Evolutionary conservation across 2,329 filamentous ascomycete species (phyloP).

Genomic region (Endothia cerciana): DNA sequence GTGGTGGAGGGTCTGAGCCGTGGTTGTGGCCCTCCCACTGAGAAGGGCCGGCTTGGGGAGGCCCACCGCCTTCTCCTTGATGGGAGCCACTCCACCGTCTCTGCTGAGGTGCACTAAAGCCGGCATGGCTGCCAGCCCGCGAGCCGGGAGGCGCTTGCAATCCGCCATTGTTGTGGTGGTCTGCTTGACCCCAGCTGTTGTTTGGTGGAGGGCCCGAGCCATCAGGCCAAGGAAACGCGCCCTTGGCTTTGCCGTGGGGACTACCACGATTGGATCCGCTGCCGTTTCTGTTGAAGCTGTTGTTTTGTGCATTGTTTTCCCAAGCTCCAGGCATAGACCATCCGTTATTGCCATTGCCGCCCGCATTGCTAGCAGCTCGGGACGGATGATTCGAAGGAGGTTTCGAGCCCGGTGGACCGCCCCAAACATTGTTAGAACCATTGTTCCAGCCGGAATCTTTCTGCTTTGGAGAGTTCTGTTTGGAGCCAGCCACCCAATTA

Average conservation of each 20-base stretch:
- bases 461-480: conserved; percentile 10
- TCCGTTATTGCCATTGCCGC: background rate
- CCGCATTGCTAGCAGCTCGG: conserved; percentile 5
- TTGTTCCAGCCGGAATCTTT: background rate
- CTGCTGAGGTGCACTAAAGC: background rate
- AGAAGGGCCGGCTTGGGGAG: too few species aligned
- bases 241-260: background rate
- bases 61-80: background rate
- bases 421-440: conserved; percentile 3
- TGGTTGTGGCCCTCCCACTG: background rate
- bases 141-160: background rate
- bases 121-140: background rate
- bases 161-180: background rate
- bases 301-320: conserved; percentile 5
- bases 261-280: background rate
- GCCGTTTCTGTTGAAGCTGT: background rate
- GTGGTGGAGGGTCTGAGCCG: background rate
- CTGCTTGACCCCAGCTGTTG: background rate
- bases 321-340: conserved; percentile 21
- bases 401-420: conserved; percentile 16
- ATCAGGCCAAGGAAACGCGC: conserved; percentile 19
- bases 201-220: conserved; percentile 2
- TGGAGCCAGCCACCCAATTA: background rate
- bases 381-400: conserved; percentile 7
- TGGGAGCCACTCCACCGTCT: background rate